Conservation (phyloP, 768 basidiomycete species). For the Mycena kentingensis region DNA sequence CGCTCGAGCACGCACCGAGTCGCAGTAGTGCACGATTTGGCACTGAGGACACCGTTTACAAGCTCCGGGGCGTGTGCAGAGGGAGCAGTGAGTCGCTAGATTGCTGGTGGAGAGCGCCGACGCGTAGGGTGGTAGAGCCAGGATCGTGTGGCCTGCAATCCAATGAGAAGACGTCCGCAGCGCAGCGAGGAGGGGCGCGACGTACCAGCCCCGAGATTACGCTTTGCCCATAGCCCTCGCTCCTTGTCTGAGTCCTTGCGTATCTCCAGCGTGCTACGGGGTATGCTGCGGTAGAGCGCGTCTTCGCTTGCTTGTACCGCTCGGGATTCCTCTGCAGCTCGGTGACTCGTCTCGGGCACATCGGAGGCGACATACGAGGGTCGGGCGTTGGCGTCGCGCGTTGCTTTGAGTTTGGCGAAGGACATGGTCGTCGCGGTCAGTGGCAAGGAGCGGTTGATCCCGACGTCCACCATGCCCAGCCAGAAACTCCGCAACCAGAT, state of each 20-base stretch:
- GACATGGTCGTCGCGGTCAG: constrained; percentile 42
- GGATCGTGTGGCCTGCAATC: constrained; percentile 55
- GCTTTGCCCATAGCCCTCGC: not conserved
- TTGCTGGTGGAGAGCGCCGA: constrained; percentile 64
- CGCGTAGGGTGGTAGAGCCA: constrained; percentile 61
- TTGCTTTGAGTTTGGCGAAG: constrained; percentile 37
- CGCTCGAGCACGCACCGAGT: constrained; percentile 49
- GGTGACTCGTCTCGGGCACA: constrained; percentile 14
- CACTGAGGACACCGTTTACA: constrained; percentile 75
- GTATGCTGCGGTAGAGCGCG: constrained; percentile 1
- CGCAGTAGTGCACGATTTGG: constrained; percentile 73
- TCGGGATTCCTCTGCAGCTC: constrained; percentile 14
- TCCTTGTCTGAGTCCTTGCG: not conserved
- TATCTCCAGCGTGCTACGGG: not conserved
- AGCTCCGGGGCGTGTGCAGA: constrained; percentile 52
- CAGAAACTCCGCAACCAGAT: too few relatives aligned
- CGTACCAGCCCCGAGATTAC: not conserved
- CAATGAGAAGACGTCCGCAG: not conserved
- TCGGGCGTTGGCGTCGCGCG: constrained; percentile 27
- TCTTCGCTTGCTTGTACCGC: constrained; percentile 16
- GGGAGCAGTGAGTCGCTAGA: constrained; percentile 67
- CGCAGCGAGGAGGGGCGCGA: not conserved
- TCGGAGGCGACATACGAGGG: constrained; percentile 36
- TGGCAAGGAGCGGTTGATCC: too few relatives aligned
- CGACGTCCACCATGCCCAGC: too few relatives aligned